Base-by-base conservation (phyloP, 306 rosid species). In the Ochetophila trinervis region DNA sequence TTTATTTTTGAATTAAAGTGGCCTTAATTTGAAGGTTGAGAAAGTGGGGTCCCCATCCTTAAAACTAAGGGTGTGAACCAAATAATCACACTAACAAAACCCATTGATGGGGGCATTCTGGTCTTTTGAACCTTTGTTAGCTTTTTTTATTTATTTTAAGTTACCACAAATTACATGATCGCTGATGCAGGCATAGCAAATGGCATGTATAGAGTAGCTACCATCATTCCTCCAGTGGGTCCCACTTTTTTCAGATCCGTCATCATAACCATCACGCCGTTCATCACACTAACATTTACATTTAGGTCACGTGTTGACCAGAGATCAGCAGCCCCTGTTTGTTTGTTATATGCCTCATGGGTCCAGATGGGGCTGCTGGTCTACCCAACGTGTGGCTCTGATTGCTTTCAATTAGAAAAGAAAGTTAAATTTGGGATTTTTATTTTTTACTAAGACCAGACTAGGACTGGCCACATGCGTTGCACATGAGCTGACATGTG, bases 201-300 rank as follows among this genome's bases (percentile, higher is more conserved):
- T 59, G 81, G 65, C 76, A 53, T 71, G 44, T 76, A 70, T 17
- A 22, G 44, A 52, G 72, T 76, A 79, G 75, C 57, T 11, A 35
- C 51, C 62, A 79, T 76, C 70, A 79, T 79, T 65, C 67, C 65
- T 8, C 59, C 32, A 27, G 32, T 27, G 79, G 73, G 32, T 63
- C 59, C 68, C 65, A 37, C 69, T 27, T 51, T 9, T 1, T 15
- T 35, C 50, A 18, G 30, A 60, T 36, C 6, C 55, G 16, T 21
- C 64, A 45, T 44, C 35, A 60, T 6, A 11, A 22, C 53, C 56
- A 49, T 68, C 73, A 24, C 19, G 20, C 63, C 74, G 58, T 77
- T 12, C 1, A 70, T 56, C 17, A 0, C 15, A 30, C 30, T 75
- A 76, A 70, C 59, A 37, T 62, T 24, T 24, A 27, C 32, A 27